A percentile compares a stretch with the other conserved stretches of the same genome.
Evolutionary conservation across 345 rosid species (phyloP).

Genomic region (rapeseed (Brassica napus)): DNA sequence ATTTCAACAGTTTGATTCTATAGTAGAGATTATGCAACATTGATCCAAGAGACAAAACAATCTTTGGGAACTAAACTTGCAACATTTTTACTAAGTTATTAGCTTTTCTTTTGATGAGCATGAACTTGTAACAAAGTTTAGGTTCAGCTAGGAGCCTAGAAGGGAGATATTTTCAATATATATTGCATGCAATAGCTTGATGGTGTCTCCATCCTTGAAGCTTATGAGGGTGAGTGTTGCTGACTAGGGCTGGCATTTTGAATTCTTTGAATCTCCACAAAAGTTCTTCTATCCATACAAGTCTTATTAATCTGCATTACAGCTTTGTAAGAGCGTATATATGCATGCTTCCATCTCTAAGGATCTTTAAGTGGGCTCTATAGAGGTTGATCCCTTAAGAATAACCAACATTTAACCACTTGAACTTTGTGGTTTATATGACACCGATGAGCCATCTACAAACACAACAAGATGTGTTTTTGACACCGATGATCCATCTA

Average conservation of each 20-base stretch:
- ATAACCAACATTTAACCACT: too few species aligned
- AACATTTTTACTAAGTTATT: background rate
- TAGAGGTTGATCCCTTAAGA: too few species aligned
- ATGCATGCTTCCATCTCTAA: too few species aligned
- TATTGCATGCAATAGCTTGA: background rate
- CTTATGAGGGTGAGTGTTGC: too few species aligned
- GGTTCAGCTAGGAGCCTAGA: background rate
- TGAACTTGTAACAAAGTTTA: background rate
- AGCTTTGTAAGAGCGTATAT: too few species aligned
- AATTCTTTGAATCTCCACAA: too few species aligned
- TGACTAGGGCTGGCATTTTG: too few species aligned
- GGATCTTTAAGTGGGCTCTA: too few species aligned
- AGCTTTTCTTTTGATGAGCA: background rate
- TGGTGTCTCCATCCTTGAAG: too few species aligned
- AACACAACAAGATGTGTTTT: too few species aligned
- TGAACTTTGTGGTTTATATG: background rate
- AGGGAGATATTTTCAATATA: background rate
- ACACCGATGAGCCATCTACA: background rate
- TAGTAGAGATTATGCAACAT: background rate
- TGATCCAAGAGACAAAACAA: background rate
- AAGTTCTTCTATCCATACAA: too few species aligned
- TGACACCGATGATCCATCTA: background rate
- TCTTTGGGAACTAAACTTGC: background rate
- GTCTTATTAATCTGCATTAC: too few species aligned
- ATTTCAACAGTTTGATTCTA: background rate